These are phyloP conservation scores for Pisolithus tinctorius DNA, from an alignment of 768 basidiomycete genomes.

Conservation along the genomic window DNA sequence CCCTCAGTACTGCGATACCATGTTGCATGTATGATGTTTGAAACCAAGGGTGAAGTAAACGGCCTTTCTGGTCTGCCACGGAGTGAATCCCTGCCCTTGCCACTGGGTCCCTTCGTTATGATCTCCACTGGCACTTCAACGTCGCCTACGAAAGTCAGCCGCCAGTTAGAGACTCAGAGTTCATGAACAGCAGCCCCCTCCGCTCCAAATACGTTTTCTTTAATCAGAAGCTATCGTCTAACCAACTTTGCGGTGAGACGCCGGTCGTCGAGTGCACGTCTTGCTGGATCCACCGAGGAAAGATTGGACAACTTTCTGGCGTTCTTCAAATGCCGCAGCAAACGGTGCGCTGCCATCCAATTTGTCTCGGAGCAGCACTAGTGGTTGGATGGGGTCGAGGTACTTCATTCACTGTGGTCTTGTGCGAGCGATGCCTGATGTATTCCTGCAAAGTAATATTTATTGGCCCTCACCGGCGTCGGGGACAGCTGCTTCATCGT, in stretches of 20 bases:
- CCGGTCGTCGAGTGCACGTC: slow-evolving; percentile 69
- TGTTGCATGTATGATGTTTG: slow-evolving; percentile 51
- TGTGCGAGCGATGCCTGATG: too few species aligned
- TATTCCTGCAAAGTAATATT: too few species aligned
- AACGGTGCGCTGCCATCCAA: slow-evolving; percentile 47
- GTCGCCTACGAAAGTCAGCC: too few species aligned
- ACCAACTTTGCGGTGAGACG: slow-evolving; percentile 86
- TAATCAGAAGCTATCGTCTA: slow-evolving; percentile 90
- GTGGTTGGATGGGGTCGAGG: slow-evolving; percentile 69
- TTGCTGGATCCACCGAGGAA: slow-evolving; percentile 7
- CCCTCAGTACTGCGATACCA: neutral
- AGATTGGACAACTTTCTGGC: slow-evolving; percentile 15
- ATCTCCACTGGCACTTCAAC: slow-evolving; percentile 44
- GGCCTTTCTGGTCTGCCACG: slow-evolving; percentile 82
- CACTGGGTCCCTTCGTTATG: slow-evolving; percentile 13
- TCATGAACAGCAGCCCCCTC: too few species aligned
- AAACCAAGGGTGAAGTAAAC: slow-evolving; percentile 78
- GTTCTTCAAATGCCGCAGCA: slow-evolving; percentile 14
- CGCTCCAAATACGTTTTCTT: slow-evolving; percentile 87
- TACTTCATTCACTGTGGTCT: slow-evolving; percentile 76
- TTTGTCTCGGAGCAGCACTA: slow-evolving; percentile 73
- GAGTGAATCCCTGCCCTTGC: slow-evolving; percentile 42
- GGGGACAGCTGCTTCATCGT: too few species aligned
- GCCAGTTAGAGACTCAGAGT: too few species aligned
- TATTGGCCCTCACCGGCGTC: too few species aligned